Conservation (phyloP, 139 green algal species). For the Tetradesmus obliquus region DNA sequence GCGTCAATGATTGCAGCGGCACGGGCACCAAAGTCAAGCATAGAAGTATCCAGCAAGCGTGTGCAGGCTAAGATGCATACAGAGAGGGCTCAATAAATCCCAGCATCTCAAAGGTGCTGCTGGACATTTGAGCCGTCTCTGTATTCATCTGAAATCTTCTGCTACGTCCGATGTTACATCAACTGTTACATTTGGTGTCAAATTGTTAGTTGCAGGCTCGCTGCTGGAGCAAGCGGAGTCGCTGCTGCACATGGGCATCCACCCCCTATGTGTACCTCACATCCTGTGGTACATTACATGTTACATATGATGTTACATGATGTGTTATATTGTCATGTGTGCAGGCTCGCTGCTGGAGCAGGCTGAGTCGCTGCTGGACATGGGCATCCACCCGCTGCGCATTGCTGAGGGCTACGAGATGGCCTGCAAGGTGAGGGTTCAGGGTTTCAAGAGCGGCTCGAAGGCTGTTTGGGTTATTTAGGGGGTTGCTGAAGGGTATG, state of each 20-base stretch:
- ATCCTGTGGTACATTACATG: not conserved
- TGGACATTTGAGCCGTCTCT: not conserved
- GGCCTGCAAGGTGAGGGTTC: conserved; percentile 82
- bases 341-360: conserved; percentile 73
- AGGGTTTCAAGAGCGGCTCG: not conserved
- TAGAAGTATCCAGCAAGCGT: no score
- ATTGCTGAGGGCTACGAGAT: conserved; percentile 99
- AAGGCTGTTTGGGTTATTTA: not conserved
- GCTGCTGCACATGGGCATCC: not conserved
- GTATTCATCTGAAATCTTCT: not conserved
- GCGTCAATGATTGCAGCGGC: no score
- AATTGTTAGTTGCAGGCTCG: conserved; percentile 45
- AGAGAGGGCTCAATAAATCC: no score
- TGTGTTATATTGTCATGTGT: not conserved
- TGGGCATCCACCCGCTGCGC: conserved; percentile 97
- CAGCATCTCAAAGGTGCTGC: no score
- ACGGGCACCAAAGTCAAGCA: no score
- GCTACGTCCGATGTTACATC: not conserved
- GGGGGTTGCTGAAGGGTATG: not conserved
- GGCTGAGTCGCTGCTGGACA: conserved; percentile 96
- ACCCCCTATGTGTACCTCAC: not conserved
- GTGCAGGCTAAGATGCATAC: no score
- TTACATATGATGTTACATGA: not conserved
- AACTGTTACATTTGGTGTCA: not conserved
- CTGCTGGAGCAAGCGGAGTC: conserved; percentile 76